phyloP scores from a whole-genome alignment of 2,329 filamentous ascomycete species.

The Talaromyces sp. region DNA sequence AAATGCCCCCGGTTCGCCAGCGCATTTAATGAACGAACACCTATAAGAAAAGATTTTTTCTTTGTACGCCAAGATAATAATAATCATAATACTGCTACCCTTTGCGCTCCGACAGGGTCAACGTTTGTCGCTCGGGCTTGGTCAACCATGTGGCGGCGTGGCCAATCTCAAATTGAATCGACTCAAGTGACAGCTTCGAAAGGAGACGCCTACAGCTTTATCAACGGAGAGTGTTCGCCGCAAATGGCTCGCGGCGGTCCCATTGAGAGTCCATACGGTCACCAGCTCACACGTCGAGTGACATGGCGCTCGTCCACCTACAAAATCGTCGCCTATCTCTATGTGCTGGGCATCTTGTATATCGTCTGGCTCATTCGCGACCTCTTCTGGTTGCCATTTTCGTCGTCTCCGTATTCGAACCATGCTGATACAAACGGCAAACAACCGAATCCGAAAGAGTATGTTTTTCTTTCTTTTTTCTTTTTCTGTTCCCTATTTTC shows the following conservation, averaged over 20 bases:
- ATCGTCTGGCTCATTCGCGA: constrained; percentile 36
- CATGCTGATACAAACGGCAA: not conserved
- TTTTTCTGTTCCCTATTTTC: not conserved
- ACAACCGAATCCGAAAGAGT: not conserved
- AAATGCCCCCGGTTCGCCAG: not conserved
- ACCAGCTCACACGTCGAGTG: constrained; percentile 33
- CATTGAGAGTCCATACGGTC: constrained; percentile 36
- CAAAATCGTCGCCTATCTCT: constrained; percentile 35
- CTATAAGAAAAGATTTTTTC: not conserved
- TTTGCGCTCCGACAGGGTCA: not conserved
- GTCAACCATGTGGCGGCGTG: constrained; percentile 30
- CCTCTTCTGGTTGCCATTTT: constrained; percentile 31
- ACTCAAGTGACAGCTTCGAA: constrained; percentile 20
- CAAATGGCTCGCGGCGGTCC: constrained; percentile 27
- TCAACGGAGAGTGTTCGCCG: constrained; percentile 7
- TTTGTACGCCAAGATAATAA: not conserved
- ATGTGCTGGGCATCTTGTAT: constrained; percentile 34
- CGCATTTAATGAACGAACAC: not conserved
- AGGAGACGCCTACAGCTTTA: constrained; percentile 27
- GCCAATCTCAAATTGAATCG: constrained; percentile 31
- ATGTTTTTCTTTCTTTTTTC: not conserved
- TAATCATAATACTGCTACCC: not conserved
- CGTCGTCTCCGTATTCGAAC: constrained; percentile 13
- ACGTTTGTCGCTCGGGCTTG: not conserved
- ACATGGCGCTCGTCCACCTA: constrained; percentile 39